Base-by-base conservation (phyloP, 805 yeast species). In the Wickerhamomyces alni region DNA sequence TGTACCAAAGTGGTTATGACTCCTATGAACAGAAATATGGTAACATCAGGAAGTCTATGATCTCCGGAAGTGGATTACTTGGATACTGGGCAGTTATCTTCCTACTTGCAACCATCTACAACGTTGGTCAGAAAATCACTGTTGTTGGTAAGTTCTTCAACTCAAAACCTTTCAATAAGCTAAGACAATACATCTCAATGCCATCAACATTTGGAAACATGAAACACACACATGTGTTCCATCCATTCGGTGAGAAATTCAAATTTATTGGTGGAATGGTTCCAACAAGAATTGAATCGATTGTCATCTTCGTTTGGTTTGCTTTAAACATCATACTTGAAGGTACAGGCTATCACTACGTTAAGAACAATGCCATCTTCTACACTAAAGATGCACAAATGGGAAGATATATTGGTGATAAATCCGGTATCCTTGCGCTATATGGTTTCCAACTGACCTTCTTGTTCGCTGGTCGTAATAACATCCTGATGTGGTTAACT, bases 381-480 rank as follows among this genome's bases (percentile, higher is more conserved):
- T n/a, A n/a, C n/a, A 52, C 13, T 54, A 52, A 51, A 30, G 18
- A 9, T 24, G 29, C 2, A 41, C 32, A 22, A 15, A 11, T 4
- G 52, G 41, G 8, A 56, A 55, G 36, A 40, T 33, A 54, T 32
- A 43, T 45, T 8, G 57, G 53, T 46, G 57, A 55, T 34, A 45
- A 57, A 43, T 37, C 50, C 6, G 59, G 52, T 32, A 37, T 47
- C 21, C 29, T 54, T 8, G 28, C 41, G 10, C 51, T 63, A 34
- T 62, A 62, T 16, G 57, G 61, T 17, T 47, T 78, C 40, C 87
- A 88, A 1, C 50, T 72, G 11, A 54, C 77, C 19, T 69, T 78
- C 38, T 55, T 83, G 33, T 79, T 84, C 52, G 80, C 85, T 5
- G 84, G 87, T 11, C 66, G 94, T 51, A 86, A 83, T 61, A 86